Evolutionary conservation across 164 flowering plant species (phyloP).

Genomic region (Vitis amurensis): DNA sequence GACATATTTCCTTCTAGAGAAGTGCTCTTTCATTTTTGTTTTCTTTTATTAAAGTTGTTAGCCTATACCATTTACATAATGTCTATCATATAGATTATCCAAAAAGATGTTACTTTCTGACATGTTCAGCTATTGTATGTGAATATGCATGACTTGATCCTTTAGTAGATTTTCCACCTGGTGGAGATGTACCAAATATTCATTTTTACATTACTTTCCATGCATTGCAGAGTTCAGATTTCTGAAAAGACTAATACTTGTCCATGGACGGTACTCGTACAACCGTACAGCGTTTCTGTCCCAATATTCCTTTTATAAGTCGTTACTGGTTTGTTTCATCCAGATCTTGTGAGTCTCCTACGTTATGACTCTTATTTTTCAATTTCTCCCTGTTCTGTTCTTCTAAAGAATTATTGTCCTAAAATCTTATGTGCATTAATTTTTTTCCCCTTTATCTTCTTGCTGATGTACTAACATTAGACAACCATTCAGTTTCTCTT

Average conservation of each 20-base stretch:
- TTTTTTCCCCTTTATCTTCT: background rate
- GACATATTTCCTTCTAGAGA: no score
- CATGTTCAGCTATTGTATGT: no score
- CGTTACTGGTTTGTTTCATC: constrained; percentile 89
- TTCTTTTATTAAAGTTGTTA: no score
- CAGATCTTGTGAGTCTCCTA: constrained; percentile 84
- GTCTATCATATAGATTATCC: no score
- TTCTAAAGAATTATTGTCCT: background rate
- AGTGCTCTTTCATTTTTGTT: no score
- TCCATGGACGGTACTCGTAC: constrained; percentile 98
- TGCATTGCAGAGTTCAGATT: constrained; percentile 84
- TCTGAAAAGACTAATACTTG: constrained; percentile 90
- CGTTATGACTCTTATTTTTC: background rate
- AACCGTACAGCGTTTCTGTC: constrained; percentile 97
- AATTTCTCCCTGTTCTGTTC: background rate
- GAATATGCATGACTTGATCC: no score
- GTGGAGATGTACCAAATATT: background rate
- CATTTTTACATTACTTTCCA: constrained; percentile 5
- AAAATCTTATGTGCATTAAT: background rate
- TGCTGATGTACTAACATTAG: constrained; percentile 36
- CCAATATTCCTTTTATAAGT: constrained; percentile 95
- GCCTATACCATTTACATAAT: no score
- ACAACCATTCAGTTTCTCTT: constrained; percentile 72
- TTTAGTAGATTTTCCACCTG: background rate
- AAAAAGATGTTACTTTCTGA: no score